These are phyloP conservation scores for Carpinus viminea DNA, from an alignment of 306 rosid species.

Conservation along the genomic window DNA sequence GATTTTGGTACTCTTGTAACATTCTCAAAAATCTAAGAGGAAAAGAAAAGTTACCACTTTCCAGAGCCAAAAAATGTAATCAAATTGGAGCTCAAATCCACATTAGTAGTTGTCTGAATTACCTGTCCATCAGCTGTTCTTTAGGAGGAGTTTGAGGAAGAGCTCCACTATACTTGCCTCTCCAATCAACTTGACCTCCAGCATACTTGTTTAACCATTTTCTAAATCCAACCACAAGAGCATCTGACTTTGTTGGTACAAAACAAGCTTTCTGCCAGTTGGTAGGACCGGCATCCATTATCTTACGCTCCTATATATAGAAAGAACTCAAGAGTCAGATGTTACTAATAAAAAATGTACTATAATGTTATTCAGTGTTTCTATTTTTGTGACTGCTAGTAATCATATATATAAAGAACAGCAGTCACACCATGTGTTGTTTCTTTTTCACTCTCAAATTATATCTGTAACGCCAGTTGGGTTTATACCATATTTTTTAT, in stretches of 20 bases:
- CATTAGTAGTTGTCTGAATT: slow-evolving; percentile 19
- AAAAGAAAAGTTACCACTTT: neutral
- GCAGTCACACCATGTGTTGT: neutral
- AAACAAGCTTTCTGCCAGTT: slow-evolving; percentile 89
- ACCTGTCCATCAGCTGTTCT: slow-evolving; percentile 90
- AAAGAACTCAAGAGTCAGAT: slow-evolving; percentile 23
- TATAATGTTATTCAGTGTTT: neutral
- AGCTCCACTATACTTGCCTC: slow-evolving; percentile 65
- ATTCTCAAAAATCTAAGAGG: neutral
- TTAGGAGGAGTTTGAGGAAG: slow-evolving; percentile 82
- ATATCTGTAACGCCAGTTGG: neutral
- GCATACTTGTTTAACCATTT: slow-evolving; percentile 85
- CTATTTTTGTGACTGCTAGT: neutral
- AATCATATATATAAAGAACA: neutral
- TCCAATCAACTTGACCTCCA: slow-evolving; percentile 84
- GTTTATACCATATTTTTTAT: neutral
- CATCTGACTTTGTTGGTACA: slow-evolving; percentile 87
- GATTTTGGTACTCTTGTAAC: neutral
- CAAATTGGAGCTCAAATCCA: slow-evolving; percentile 16
- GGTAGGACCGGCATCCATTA: slow-evolving; percentile 51
- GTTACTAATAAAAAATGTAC: neutral
- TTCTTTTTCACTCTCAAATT: neutral
- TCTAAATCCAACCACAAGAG: slow-evolving; percentile 74
- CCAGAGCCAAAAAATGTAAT: neutral
- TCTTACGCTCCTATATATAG: slow-evolving; percentile 62